Evolutionary conservation across 1,284 basidiomycete species (phyloP).

Genomic region (Ceratobasidium sp.): DNA sequence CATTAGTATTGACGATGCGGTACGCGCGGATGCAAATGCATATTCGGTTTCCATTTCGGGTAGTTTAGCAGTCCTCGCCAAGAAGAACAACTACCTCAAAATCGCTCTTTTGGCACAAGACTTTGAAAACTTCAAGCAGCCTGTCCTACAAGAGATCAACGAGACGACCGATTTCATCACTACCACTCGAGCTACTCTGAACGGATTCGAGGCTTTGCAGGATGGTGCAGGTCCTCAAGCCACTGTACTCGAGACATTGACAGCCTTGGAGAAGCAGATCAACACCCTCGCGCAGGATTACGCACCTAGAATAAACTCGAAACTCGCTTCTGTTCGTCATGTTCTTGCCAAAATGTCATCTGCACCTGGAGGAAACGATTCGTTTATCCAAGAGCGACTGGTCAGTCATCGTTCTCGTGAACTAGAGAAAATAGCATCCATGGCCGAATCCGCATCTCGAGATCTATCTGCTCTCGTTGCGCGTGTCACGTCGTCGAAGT

Average conservation of each 20-base stretch:
- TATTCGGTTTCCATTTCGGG: constrained; percentile 69
- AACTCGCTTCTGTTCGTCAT: constrained; percentile 24
- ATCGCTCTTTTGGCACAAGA: constrained; percentile 22
- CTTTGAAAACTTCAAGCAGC: constrained; percentile 25
- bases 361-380: constrained; percentile 20
- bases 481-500: constrained; percentile 16
- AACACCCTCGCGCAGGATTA: constrained; percentile 3
- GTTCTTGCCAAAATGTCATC: constrained; percentile 29
- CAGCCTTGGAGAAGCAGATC: constrained; percentile 17
- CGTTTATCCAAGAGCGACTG: constrained; percentile 32
- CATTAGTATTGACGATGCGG: constrained; percentile 65
- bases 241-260: not conserved
- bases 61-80: constrained; percentile 53
- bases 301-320: constrained; percentile 19
- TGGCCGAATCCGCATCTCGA: constrained; percentile 13
- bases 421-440: constrained; percentile 9
- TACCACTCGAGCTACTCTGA: not conserved
- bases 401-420: constrained; percentile 27
- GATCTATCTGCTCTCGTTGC: constrained; percentile 17
- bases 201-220: constrained; percentile 7
- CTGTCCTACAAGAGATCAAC: constrained; percentile 16
- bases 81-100: constrained; percentile 35
- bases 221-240: not conserved
- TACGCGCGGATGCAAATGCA: constrained; percentile 74
- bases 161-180: constrained; percentile 18